A percentile compares a stretch with the other conserved stretches of the same genome.
phyloP scores from a whole-genome alignment of 352 stramenopile genomes.

The Globisporangium uncinulatum region DNA sequence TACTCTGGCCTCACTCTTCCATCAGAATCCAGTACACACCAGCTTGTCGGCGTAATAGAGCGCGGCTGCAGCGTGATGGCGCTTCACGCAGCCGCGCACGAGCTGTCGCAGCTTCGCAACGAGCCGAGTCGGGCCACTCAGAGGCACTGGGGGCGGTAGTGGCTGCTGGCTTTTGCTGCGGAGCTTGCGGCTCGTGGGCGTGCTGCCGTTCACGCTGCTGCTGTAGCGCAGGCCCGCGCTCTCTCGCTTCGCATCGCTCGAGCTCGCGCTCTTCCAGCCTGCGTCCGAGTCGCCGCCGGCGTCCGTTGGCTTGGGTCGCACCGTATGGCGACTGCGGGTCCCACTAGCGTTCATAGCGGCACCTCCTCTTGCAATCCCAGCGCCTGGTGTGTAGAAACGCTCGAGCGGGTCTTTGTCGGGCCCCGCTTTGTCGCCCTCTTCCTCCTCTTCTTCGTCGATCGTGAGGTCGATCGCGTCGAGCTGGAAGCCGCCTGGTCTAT shows the following conservation, averaged over 20 bases:
- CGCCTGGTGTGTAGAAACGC: too few species aligned
- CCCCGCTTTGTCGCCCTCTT: slow-evolving; percentile 2
- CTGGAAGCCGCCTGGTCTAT: slow-evolving; percentile 12
- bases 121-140: slow-evolving; percentile 8
- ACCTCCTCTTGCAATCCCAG: not conserved
- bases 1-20: not conserved
- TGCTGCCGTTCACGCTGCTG: slow-evolving; percentile 16
- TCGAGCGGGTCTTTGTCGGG: not conserved
- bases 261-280: slow-evolving; percentile 11
- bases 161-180: slow-evolving; percentile 1
- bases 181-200: slow-evolving; percentile 2
- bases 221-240: slow-evolving; percentile 12
- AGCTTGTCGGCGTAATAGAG: slow-evolving; percentile 84
- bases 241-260: slow-evolving; percentile 7
- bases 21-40: slow-evolving; percentile 13
- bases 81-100: slow-evolving; percentile 37
- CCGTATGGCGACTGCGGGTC: not conserved
- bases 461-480: slow-evolving; percentile 18
- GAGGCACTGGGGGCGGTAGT: slow-evolving; percentile 1
- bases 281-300: not conserved
- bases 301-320: slow-evolving; percentile 7
- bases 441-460: slow-evolving; percentile 13
- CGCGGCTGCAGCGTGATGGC: slow-evolving; percentile 47
- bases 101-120: slow-evolving; percentile 32
- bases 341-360: not conserved